A percentile compares a stretch with the other conserved stretches of the same genome.
Evolutionary conservation across 164 flowering plant species (phyloP).

Genomic region (Magnolia kwangsiensis): DNA sequence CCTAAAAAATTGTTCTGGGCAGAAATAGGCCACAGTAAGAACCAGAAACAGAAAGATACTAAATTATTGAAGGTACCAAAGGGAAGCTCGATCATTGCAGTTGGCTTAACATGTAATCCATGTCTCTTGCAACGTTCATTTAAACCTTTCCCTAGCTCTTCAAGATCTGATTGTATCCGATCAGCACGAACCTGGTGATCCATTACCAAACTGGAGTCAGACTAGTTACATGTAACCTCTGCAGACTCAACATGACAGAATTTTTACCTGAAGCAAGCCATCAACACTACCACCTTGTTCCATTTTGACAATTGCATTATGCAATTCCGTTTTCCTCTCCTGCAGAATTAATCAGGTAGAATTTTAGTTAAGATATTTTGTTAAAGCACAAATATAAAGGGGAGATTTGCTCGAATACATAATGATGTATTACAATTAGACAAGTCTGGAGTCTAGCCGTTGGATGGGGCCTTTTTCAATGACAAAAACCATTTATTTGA

Average conservation of each 20-base stretch:
- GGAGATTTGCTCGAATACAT: too few relatives aligned
- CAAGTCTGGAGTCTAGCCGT: too few relatives aligned
- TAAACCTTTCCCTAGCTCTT: conserved; percentile 67
- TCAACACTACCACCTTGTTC: conserved; percentile 65
- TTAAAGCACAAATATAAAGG: too few relatives aligned
- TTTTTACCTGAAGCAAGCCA: conserved; percentile 63
- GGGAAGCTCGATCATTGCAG: conserved; percentile 80
- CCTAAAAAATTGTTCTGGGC: background rate
- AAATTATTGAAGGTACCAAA: conserved; percentile 50
- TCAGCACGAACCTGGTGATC: conserved; percentile 65
- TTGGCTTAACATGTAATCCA: conserved; percentile 79
- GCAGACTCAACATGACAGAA: background rate
- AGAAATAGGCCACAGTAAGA: background rate
- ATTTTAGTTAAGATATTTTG: background rate
- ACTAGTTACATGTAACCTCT: background rate
- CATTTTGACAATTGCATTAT: conserved; percentile 83
- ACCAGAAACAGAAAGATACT: background rate
- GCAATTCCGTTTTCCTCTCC: conserved; percentile 78
- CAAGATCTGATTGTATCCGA: conserved; percentile 72
- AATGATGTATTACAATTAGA: too few relatives aligned
- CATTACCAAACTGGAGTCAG: conserved; percentile 9
- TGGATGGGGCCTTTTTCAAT: too few relatives aligned
- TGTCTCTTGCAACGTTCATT: conserved; percentile 93
- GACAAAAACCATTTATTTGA: too few relatives aligned
- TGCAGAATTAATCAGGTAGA: conserved; percentile 22